Conservation (phyloP, 2,329 filamentous ascomycete species). For the Diaporthe nobilis region DNA sequence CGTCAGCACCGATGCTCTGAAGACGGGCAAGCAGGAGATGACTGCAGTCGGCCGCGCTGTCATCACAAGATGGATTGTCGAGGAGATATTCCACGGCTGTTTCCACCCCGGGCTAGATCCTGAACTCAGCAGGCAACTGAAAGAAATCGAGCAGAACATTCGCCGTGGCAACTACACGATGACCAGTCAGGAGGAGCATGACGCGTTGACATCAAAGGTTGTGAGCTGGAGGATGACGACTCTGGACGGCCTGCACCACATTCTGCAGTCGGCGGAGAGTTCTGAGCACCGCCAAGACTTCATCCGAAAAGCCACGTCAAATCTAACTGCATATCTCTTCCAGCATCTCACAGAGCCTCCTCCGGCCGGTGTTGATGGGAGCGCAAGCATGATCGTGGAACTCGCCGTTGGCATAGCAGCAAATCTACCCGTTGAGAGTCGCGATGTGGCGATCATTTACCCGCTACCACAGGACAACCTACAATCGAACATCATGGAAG, state of each 20-base stretch:
- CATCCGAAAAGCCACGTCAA: constrained; percentile 77
- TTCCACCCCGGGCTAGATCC: constrained; percentile 92
- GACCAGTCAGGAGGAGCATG: constrained; percentile 87
- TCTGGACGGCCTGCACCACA: constrained; percentile 86
- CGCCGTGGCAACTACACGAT: constrained; percentile 81
- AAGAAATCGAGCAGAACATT: constrained; percentile 90
- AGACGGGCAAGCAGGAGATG: constrained; percentile 96
- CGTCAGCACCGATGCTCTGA: constrained; percentile 87
- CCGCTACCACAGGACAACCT: constrained; percentile 83
- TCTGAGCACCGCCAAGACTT: constrained; percentile 77
- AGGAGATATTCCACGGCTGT: constrained; percentile 90
- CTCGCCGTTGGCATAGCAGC: constrained; percentile 87
- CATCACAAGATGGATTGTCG: constrained; percentile 90
- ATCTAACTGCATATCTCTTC: constrained; percentile 78
- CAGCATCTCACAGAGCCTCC: constrained; percentile 83
- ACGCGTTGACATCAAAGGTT: constrained; percentile 88
- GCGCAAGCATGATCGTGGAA: constrained; percentile 92
- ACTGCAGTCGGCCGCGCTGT: constrained; percentile 92
- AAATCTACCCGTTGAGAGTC: constrained; percentile 90
- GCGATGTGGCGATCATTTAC: constrained; percentile 90
- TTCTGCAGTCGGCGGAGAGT: constrained; percentile 76
- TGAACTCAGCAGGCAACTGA: constrained; percentile 82
- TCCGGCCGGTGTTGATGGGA: constrained; percentile 86
- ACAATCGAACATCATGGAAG: constrained; percentile 83
- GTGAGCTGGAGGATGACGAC: constrained; percentile 95